Conservation (phyloP, 768 basidiomycete species). For the Boletus reticulatus region DNA sequence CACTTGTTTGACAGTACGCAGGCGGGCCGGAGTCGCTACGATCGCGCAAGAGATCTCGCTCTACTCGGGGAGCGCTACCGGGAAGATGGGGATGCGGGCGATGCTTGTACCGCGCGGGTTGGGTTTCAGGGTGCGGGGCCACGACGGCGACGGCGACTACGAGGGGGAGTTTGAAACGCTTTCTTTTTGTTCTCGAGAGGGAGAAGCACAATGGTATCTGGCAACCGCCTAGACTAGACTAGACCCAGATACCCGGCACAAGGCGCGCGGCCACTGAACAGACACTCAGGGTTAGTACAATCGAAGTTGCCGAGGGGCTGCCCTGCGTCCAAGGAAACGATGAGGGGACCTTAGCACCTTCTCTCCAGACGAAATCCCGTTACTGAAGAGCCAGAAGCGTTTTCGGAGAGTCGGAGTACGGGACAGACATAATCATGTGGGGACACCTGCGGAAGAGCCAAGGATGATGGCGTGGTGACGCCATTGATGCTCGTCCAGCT, state of each 20-base stretch:
- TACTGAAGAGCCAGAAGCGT: not conserved
- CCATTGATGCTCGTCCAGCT: constrained; percentile 54
- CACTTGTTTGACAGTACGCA: constrained; percentile 27
- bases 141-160: not conserved
- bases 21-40: constrained; percentile 5
- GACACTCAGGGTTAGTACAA: no score
- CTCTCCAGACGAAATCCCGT: no score
- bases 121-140: constrained; percentile 4
- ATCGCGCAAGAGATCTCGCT: no score
- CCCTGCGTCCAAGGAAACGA: no score
- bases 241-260: no score
- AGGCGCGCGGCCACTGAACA: no score
- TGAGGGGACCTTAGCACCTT: no score
- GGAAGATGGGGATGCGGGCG: constrained; percentile 41
- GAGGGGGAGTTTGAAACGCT: constrained; percentile 19
- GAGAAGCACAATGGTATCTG: no score
- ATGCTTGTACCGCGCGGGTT: no score
- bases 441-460: constrained; percentile 27
- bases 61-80: constrained; percentile 36
- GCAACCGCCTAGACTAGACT: no score
- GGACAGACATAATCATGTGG: constrained; percentile 22
- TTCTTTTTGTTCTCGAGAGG: no score
- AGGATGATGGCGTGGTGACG: constrained; percentile 42
- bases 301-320: no score
- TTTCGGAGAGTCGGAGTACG: constrained; percentile 22